Base-by-base conservation (phyloP, 2,329 filamentous ascomycete species). In the Sporothrix sp. region DNA sequence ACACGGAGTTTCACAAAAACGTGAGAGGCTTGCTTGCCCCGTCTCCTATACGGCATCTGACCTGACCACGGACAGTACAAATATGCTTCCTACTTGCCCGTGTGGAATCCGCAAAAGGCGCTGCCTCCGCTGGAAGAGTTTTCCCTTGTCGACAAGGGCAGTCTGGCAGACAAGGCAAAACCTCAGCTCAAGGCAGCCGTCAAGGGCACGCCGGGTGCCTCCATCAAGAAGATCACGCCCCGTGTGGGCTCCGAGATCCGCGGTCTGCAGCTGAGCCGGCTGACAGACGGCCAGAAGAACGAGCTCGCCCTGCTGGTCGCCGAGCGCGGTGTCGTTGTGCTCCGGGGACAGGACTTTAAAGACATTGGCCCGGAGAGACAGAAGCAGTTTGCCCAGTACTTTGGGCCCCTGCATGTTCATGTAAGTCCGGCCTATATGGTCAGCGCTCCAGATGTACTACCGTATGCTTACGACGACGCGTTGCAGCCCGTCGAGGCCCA, bases 401-500 rank as follows among this genome's bases (percentile, higher is more conserved):
- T 69, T 50, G 68, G 67, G 0, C 66, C 61, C 4, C 59, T 69
- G 2, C 67, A 70, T 21, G 62, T 69, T 8, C 67, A 70, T 28
- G n/a, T n/a, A n/a, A n/a, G n/a, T n/a, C n/a, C n/a, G n/a, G n/a
- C n/a, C n/a, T n/a, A n/a, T n/a, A n/a, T n/a, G n/a, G n/a, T n/a
- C n/a, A n/a, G n/a, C n/a, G n/a, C n/a, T n/a, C n/a, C n/a, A n/a
- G n/a, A n/a, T n/a, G n/a, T n/a, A n/a, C n/a, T n/a, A n/a, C n/a
- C n/a, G n/a, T n/a, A n/a, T n/a, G n/a, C n/a, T n/a, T n/a, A n/a
- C n/a, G n/a, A n/a, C n/a, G n/a, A n/a, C n/a, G n/a, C n/a, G n/a
- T n/a, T n/a, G n/a, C n/a, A n/a, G n/a, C 68, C 67, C 18, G 66
- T 69, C 10, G 68, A 68, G 28, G 65, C 68, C 14, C 66, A 70